Evolutionary conservation across 345 rosid species (phyloP).

Genomic region (Gynandropsis gynandra): DNA sequence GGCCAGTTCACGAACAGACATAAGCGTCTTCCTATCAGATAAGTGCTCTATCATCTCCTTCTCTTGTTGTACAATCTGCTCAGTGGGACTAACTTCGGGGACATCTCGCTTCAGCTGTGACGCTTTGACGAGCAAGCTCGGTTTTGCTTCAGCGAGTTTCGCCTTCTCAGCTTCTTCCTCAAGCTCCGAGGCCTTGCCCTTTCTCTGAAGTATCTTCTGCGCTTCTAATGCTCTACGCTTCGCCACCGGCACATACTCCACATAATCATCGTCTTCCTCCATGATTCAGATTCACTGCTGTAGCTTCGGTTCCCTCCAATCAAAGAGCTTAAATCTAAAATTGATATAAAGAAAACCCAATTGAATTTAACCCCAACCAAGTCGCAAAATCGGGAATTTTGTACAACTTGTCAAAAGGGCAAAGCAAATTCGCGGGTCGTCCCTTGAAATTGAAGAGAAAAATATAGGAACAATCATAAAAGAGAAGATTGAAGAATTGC

Average conservation of each 20-base stretch:
- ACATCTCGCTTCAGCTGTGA: constrained; percentile 80
- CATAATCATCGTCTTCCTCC: constrained; percentile 74
- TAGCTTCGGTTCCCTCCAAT: not conserved
- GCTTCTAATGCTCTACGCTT: constrained; percentile 75
- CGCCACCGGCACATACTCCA: constrained; percentile 73
- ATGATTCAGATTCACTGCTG: constrained; percentile 17
- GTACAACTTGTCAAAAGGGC: no score
- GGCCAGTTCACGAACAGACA: constrained; percentile 85
- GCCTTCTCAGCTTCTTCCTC: constrained; percentile 67
- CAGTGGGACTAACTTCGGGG: constrained; percentile 68
- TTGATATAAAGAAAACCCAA: no score
- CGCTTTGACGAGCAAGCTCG: constrained; percentile 79
- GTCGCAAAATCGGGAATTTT: no score
- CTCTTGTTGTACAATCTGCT: constrained; percentile 80
- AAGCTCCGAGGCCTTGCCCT: constrained; percentile 46
- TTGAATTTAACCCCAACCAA: no score
- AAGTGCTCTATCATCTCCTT: constrained; percentile 89
- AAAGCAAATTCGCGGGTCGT: no score
- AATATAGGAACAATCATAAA: no score
- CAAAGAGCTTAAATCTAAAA: not conserved
- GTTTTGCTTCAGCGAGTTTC: constrained; percentile 64
- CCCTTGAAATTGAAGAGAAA: no score
- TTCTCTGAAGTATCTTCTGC: constrained; percentile 69
- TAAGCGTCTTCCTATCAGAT: constrained; percentile 72
- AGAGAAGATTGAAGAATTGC: no score